Conservation (phyloP, 2,329 filamentous ascomycete genomes). For the Penicillium sp. region DNA sequence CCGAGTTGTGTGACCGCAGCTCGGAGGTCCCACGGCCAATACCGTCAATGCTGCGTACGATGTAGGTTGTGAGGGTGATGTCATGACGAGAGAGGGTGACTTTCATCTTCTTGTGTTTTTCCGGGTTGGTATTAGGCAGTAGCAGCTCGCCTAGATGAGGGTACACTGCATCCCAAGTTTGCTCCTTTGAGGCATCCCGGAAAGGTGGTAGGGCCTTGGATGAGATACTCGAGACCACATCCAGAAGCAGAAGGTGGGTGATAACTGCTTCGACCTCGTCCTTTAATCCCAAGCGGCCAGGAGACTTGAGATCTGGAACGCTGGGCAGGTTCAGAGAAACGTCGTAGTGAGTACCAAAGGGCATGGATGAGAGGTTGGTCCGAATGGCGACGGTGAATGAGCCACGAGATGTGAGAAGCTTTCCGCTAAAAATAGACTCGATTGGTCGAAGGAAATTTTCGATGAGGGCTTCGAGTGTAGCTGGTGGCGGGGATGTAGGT, state of each 20-base stretch:
- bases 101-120: slow-evolving; percentile 41
- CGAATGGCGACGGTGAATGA: slow-evolving; percentile 48
- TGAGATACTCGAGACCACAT: slow-evolving; percentile 44
- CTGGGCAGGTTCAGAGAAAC: slow-evolving; percentile 43
- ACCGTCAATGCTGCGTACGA: slow-evolving; percentile 27
- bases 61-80: slow-evolving; percentile 33
- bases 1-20: slow-evolving; percentile 16
- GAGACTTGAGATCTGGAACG: slow-evolving; percentile 40
- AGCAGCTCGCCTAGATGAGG: slow-evolving; percentile 46
- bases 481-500: slow-evolving; percentile 13
- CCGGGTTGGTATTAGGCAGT: slow-evolving; percentile 25
- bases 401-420: slow-evolving; percentile 42
- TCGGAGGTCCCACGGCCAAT: slow-evolving; percentile 23
- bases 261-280: slow-evolving; percentile 45
- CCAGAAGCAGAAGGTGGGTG: slow-evolving; percentile 45
- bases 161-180: slow-evolving; percentile 40
- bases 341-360: slow-evolving; percentile 49
- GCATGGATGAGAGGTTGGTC: slow-evolving; percentile 42
- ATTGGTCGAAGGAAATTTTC: slow-evolving; percentile 50
- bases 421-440: slow-evolving; percentile 50
- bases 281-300: slow-evolving; percentile 40
- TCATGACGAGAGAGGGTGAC: slow-evolving; percentile 38
- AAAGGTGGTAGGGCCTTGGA: slow-evolving; percentile 17
- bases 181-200: slow-evolving; percentile 1
- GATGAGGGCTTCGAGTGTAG: slow-evolving; percentile 50